A percentile compares a stretch with the other conserved stretches of the same genome.
Evolutionary conservation across 495 filamentous ascomycete genomes (phyloP).

Genomic region (Schizothecium vesticola): DNA sequence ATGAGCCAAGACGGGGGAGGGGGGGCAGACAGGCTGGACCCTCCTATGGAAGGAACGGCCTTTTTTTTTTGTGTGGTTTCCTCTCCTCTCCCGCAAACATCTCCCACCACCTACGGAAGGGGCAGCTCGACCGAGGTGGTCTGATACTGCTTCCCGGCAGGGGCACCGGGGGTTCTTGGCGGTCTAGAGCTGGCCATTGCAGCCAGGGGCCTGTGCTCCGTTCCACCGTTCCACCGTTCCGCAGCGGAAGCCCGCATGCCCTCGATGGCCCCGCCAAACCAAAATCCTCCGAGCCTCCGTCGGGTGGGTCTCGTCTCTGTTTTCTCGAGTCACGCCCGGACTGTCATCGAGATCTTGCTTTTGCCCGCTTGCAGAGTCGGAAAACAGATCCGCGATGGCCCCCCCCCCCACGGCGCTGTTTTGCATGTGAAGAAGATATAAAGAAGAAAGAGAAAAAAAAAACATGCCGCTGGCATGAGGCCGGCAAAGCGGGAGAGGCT

Average conservation of each 20-base stretch:
- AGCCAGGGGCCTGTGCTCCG: not conserved
- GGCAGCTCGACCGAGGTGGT: not conserved
- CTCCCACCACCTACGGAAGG: not conserved
- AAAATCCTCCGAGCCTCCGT: not conserved
- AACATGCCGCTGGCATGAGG: no score
- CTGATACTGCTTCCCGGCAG: not conserved
- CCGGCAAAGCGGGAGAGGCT: no score
- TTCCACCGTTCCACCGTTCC: not conserved
- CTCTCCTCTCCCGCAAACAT: not conserved
- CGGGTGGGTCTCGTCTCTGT: no score
- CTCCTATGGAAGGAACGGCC: not conserved
- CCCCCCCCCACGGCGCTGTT: not conserved
- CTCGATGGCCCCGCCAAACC: not conserved
- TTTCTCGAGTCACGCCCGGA: not conserved
- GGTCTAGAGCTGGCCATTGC: conserved; percentile 3
- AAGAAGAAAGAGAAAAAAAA: no score
- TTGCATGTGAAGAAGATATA: no score
- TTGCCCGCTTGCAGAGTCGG: no score
- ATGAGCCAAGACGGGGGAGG: not conserved
- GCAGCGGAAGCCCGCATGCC: conserved; percentile 1
- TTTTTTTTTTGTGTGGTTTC: not conserved
- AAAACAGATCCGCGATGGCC: not conserved
- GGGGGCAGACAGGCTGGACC: no score
- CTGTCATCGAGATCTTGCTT: not conserved
- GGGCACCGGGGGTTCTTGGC: not conserved